Base-by-base conservation (phyloP, 2,329 filamentous ascomycete genomes). In the Aspergillus ibericus region DNA sequence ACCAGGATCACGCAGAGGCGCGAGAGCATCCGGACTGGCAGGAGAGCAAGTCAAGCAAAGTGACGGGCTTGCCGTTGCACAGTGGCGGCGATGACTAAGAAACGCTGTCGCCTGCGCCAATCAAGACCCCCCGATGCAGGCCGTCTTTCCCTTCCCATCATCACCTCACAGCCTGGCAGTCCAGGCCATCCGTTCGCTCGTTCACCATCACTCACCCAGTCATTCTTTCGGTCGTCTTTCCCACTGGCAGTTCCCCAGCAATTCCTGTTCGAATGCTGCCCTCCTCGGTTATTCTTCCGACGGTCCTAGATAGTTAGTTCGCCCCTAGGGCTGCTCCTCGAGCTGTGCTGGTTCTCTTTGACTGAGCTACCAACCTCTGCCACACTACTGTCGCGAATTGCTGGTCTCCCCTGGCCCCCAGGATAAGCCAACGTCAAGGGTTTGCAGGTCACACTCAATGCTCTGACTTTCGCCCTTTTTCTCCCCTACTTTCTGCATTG, bases 41-140 rank as follows among this genome's bases (percentile, higher is more conserved):
- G 38, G 5, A 13, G 7, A 18, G 38, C 38, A 42, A 40, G 38
- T 42, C 18, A 42, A 42, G 18, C 38, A 12, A 18, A 42, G 8
- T 20, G 38, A 42, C 20, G 34, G 36, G 48, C 29, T 22, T 15
- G 22, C 16, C 32, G 36, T 53, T 32, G 36, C 25, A 44, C 22
- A 5, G 51, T 53, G 51, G 51, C 51, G 51, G 51, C 15, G 36
- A 53, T 53, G 51, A 53, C 51, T 53, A 53, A 53, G 36, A 20
- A 42, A 35, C 29, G 7, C 35, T 20, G n/a, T 13, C 48, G 18
- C n/a, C 25, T 32, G 18, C 53, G 9, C 40, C 53, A 40, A 48
- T 48, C 53, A 55, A 25, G 18, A 7, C n/a, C 18, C 16, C 27
- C 27, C 20, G 20, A 13, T 48, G n/a, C 46, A 20, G 27, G 34